Conservation (phyloP, 371 early-diverging fungal genomes). For the Mucor sp. region DNA sequence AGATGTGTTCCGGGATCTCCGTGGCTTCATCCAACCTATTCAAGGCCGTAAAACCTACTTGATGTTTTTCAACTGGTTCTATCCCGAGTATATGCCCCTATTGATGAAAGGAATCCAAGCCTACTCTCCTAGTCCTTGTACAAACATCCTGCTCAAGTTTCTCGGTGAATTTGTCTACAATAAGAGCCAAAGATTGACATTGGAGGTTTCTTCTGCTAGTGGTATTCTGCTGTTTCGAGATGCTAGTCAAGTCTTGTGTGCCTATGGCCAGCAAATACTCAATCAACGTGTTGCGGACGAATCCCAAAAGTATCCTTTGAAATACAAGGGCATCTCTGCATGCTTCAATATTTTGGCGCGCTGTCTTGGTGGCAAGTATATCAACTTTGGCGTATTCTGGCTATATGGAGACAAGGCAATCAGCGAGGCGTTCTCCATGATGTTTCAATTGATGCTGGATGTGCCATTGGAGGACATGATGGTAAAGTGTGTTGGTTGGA, state of each 20-base stretch:
- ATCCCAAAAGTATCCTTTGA: conserved; percentile 28
- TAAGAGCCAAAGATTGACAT: conserved; percentile 73
- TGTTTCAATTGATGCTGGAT: conserved; percentile 68
- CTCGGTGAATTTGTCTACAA: conserved; percentile 77
- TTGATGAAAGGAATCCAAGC: conserved; percentile 66
- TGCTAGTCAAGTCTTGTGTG: conserved; percentile 60
- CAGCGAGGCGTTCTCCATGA: conserved; percentile 59
- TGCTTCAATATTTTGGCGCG: conserved; percentile 72
- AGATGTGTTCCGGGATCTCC: conserved; percentile 78
- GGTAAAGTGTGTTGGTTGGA: conserved; percentile 25
- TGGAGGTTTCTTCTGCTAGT: conserved; percentile 80
- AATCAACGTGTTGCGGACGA: conserved; percentile 16
- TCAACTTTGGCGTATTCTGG: conserved; percentile 86
- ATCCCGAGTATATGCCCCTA: conserved; percentile 62
- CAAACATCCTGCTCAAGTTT: conserved; percentile 72
- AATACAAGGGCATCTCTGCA: conserved; percentile 76
- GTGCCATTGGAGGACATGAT: conserved; percentile 74
- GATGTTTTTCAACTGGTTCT: conserved; percentile 84
- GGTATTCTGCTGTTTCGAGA: conserved; percentile 86
- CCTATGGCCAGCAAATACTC: conserved; percentile 40
- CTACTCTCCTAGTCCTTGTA: conserved; percentile 55
- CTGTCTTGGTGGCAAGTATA: conserved; percentile 79
- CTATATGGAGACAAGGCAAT: conserved; percentile 84
- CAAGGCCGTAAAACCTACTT: conserved; percentile 57
- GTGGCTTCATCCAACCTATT: conserved; percentile 73